A percentile compares a stretch with the other conserved stretches of the same genome.
phyloP scores from a whole-genome alignment of 441 rosid genomes.

The Heliophila coronopifolia region DNA sequence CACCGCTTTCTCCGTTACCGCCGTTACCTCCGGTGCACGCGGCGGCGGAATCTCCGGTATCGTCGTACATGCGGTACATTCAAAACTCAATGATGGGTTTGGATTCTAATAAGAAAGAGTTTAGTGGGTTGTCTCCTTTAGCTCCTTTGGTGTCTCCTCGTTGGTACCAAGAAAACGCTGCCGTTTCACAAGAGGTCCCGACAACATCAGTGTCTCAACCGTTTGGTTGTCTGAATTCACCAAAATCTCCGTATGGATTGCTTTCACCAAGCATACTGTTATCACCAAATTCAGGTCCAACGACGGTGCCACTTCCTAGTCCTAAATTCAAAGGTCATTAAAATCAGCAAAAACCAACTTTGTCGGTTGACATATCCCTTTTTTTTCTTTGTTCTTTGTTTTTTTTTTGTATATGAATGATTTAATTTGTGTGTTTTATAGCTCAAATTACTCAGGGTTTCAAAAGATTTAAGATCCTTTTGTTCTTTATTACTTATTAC shows the following conservation, averaged over 20 bases:
- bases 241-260: constrained; percentile 54
- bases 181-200: constrained; percentile 24
- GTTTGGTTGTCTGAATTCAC: constrained; percentile 72
- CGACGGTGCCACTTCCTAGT: constrained; percentile 63
- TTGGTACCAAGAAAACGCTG: constrained; percentile 48
- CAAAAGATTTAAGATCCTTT: neutral
- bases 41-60: constrained; percentile 86
- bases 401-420: no score
- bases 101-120: constrained; percentile 42
- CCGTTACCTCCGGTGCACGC: constrained; percentile 75
- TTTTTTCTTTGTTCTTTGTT: no score
- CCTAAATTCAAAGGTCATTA: constrained; percentile 55
- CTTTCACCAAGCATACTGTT: constrained; percentile 60
- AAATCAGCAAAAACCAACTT: constrained; percentile 4
- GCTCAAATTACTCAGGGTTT: constrained; percentile 8
- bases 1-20: constrained; percentile 74
- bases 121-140: constrained; percentile 53
- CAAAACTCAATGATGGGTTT: constrained; percentile 37
- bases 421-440: constrained; percentile 1
- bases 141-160: constrained; percentile 61
- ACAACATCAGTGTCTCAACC: constrained; percentile 45
- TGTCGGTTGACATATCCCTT: constrained; percentile 19
- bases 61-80: constrained; percentile 73
- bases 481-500: neutral
- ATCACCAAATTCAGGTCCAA: constrained; percentile 58